Evolutionary conservation across 2,329 filamentous ascomycete species (phyloP), one percentile per base, ranked within the genome.

Genomic region (Trichoderma polysporum): DNA sequence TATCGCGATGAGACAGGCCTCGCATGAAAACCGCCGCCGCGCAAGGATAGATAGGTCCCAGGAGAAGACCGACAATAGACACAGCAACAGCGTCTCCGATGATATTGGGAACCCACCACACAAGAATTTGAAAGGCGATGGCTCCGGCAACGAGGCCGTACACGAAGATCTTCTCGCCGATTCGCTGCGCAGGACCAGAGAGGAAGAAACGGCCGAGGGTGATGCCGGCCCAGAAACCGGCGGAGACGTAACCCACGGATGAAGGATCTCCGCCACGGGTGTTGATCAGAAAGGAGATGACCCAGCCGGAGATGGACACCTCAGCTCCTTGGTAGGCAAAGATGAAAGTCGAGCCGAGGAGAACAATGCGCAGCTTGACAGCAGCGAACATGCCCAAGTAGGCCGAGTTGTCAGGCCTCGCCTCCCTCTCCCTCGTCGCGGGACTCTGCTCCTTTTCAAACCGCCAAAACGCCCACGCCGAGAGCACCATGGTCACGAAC

Each of bases 241-340:
- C 84, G 1, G 91, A 93, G 25, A 95, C 91, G 76, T 95, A 95
- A 39, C 93, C 92, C 19, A 95, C 91, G 3, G 84, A 82, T 0
- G 85, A 82, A 7, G 91, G 91, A 71, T 90, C 84, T 15, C 91
- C 92, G 66, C 88, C 81, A 41, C 92, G 88, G 69, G 88, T 86
- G 58, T 85, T 85, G 77, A 95, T 93, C 45, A 96, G 81, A 80
- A 94, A 96, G 2, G 90, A 93, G 69, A 94, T 93, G 57, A 94
- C 90, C 93, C 92, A 96, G 62, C 92, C 92, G 0, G 90, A 92
- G 70, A 94, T 91, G 67, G 89, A 89, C 17, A 96, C 92, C 78
- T 96, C 92, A 39, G 91, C 90, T 37, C 92, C 92, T 77, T 95
- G 91, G 76, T 97, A 96, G 29, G 89, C 87, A 76, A 96, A 95